These are phyloP conservation scores for Lactarius vividus DNA, from an alignment of 768 basidiomycete species.

Conservation along the genomic window DNA sequence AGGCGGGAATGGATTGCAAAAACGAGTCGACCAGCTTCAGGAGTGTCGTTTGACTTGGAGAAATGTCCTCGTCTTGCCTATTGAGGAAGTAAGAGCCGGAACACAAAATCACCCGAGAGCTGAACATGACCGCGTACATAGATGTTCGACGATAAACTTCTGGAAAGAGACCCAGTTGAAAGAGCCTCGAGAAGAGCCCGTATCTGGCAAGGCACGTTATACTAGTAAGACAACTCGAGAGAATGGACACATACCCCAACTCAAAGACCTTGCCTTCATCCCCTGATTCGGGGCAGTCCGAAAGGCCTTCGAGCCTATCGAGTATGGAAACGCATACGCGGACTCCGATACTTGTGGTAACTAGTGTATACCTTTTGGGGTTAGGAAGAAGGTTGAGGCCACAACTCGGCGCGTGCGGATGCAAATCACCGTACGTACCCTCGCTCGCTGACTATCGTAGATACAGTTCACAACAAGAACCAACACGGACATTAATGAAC, in stretches of 20 bases:
- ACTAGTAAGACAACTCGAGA: conserved; percentile 13
- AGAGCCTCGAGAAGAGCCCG: conserved; percentile 24
- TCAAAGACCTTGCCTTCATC: conserved; percentile 72
- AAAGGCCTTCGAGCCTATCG: conserved; percentile 67
- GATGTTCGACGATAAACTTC: conserved; percentile 25
- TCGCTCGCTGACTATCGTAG: conserved; percentile 11
- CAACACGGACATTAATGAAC: conserved; percentile 16
- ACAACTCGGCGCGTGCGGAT: conserved; percentile 5
- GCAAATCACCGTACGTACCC: conserved; percentile 16
- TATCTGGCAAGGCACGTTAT: conserved; percentile 21
- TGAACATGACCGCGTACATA: conserved; percentile 14
- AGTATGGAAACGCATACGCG: conserved; percentile 67
- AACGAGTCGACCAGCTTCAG: conserved; percentile 87
- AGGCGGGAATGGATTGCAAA: conserved; percentile 49
- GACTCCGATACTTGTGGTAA: conserved; percentile 52
- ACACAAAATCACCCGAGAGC: background rate
- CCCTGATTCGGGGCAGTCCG: conserved; percentile 63
- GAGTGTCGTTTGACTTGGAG: conserved; percentile 83
- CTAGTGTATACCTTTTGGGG: conserved; percentile 48
- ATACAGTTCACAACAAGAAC: conserved; percentile 27
- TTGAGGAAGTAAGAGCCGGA: background rate
- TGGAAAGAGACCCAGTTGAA: conserved; percentile 25
- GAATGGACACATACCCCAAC: conserved; percentile 50
- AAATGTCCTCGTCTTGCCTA: conserved; percentile 68
- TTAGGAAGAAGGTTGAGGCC: conserved; percentile 1